A percentile compares a stretch with the other conserved stretches of the same genome.
These are phyloP conservation scores for Penicillium lagena DNA, from an alignment of 495 filamentous ascomycete species.

Conservation along the genomic window DNA sequence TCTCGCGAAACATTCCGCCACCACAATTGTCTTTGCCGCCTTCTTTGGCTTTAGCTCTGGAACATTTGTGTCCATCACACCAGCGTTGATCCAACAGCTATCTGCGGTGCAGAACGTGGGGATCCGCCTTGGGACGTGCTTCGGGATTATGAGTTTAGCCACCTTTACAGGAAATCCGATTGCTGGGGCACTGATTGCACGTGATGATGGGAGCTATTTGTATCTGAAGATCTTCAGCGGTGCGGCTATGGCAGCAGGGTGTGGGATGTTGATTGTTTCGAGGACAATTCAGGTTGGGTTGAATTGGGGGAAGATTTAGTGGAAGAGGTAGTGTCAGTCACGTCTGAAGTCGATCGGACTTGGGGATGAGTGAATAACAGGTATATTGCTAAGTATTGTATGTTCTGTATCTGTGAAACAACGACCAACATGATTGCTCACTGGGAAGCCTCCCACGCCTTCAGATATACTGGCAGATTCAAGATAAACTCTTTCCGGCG, in stretches of 20 bases:
- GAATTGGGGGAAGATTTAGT: too few species aligned
- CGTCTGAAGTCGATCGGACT: too few species aligned
- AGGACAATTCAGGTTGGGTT: too few species aligned
- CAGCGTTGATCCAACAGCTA: constrained; percentile 20
- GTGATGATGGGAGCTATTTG: not conserved
- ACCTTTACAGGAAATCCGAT: constrained; percentile 58
- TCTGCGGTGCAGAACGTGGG: constrained; percentile 16
- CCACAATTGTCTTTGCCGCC: constrained; percentile 19
- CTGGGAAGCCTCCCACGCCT: constrained; percentile 1
- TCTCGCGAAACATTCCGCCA: constrained; percentile 12
- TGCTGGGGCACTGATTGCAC: constrained; percentile 38
- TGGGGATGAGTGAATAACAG: too few species aligned
- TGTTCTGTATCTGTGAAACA: too few species aligned
- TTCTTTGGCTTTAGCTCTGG: constrained; percentile 26
- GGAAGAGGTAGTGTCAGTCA: too few species aligned
- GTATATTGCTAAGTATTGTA: too few species aligned
- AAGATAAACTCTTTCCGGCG: constrained; percentile 10
- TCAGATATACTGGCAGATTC: constrained; percentile 7
- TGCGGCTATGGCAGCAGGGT: not conserved
- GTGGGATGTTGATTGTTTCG: too few species aligned
- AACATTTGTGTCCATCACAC: constrained; percentile 20
- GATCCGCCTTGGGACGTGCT: constrained; percentile 9
- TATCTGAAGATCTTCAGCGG: not conserved
- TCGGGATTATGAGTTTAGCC: constrained; percentile 36
- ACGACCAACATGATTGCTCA: not conserved